Evolutionary conservation across 106 monocot genomes (phyloP), one percentile per base, ranked within the genome.

Genomic region (Dendrobium chrysotoxum): DNA sequence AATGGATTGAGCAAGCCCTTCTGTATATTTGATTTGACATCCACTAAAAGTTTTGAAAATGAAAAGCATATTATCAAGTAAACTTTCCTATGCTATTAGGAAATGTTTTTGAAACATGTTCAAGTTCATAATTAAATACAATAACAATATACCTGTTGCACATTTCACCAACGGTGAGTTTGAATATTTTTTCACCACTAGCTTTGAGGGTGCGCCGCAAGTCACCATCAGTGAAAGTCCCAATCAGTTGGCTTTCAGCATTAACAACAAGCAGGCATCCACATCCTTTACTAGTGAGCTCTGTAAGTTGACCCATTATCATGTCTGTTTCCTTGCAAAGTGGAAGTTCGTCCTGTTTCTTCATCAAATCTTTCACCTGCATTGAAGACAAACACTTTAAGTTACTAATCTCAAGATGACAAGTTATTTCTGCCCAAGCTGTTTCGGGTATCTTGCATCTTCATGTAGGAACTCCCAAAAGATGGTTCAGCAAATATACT

Each of bases 221-320:
- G 77, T 96, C 96, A 61, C 96, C 96, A 81, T 96, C 96, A 5
- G 96, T 96, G n/a, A 96, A 96, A 11, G 94, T 96, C 61, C 96
- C 96, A 40, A 94, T 92, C 77, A 96, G 73, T 83, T 73, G 92
- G n/a, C 83, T 30, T 20, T 74, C 78, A 17, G 89, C 90, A 75
- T 94, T 92, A 25, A 96, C 85, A 42, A 92, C 94, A 26, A 96
- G 92, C 66, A 96, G 81, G 57, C 94, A 96, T 23, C 96, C 96
- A 75, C 96, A 96, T 16, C 94, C 93, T 89, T 94, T 96, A 74
- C 90, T 96, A 4, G 90, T 96, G 23, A 94, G 85, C 81, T 94
- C 96, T 2, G 92, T 90, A 5, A 96, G 86, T 57, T 96, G 96
- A 77, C 94, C 91, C 92, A 96, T 92, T 75, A 96, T 96, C 86